A percentile compares a stretch with the other conserved stretches of the same genome.
Evolutionary conservation across 208 protist genomes (phyloP).

Genomic region (Crithidia thermophila): DNA sequence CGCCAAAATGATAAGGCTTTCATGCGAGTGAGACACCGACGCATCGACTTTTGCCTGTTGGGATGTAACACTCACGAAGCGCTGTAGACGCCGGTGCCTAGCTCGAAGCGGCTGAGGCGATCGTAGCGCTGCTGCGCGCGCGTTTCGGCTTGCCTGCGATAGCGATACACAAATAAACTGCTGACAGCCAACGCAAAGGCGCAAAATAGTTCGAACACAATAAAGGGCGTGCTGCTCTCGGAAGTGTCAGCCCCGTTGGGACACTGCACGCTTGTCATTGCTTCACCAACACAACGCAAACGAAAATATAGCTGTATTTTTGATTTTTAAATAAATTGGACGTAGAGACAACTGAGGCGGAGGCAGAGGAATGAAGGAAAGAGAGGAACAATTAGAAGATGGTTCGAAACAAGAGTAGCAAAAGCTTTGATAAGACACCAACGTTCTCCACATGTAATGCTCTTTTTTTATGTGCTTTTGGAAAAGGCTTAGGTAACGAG

Average conservation of each 20-base stretch:
- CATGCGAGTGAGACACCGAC: neutral
- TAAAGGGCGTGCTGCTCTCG: conserved; percentile 44
- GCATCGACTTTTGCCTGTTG: neutral
- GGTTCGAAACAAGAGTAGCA: no score
- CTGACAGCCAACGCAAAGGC: conserved; percentile 40
- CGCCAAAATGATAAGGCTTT: no score
- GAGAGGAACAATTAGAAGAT: no score
- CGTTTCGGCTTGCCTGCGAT: conserved; percentile 39
- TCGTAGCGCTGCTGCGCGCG: conserved; percentile 70
- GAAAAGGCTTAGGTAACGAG: neutral
- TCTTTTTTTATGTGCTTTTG: neutral
- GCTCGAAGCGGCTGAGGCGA: conserved; percentile 50
- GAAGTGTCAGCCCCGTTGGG: neutral
- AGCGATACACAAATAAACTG: conserved; percentile 39
- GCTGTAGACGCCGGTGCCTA: conserved; percentile 34
- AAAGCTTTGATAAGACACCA: no score
- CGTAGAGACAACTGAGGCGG: no score
- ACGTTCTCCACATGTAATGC: no score
- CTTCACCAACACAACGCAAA: no score
- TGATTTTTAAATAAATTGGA: no score
- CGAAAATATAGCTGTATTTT: no score
- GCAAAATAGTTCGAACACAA: conserved; percentile 55
- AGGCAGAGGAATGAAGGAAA: neutral
- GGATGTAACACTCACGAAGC: neutral
- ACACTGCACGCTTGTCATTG: conserved; percentile 24